These are phyloP conservation scores for Aspergillus sergii DNA, from an alignment of 2,329 filamentous ascomycete species.

Conservation along the genomic window DNA sequence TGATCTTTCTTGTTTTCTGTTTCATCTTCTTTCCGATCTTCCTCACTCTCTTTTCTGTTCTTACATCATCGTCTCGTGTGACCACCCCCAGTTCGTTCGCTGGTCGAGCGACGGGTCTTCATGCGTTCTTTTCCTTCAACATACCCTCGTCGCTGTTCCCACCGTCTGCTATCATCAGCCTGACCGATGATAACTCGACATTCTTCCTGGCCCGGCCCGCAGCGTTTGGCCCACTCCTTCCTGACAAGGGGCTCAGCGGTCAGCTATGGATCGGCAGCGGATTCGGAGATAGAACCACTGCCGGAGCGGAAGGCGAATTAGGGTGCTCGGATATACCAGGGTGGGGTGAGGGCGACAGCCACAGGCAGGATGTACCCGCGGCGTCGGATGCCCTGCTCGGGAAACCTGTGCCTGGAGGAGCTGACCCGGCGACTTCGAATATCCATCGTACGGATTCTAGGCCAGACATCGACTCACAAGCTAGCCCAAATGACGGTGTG, in stretches of 20 bases:
- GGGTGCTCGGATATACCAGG: conserved; percentile 94
- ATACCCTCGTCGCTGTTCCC: conserved; percentile 87
- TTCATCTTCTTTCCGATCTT: conserved; percentile 53
- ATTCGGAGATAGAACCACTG: conserved; percentile 70
- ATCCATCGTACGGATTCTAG: conserved; percentile 27
- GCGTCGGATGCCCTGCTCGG: conserved; percentile 22
- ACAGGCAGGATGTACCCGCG: conserved; percentile 27
- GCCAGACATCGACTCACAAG: conserved; percentile 23
- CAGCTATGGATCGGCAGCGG: conserved; percentile 92
- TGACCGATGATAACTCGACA: conserved; percentile 97
- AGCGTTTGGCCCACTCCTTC: conserved; percentile 83
- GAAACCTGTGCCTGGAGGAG: conserved; percentile 27
- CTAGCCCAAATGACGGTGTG: conserved; percentile 18
- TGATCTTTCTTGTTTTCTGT: conserved; percentile 49
- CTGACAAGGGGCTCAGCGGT: conserved; percentile 75
- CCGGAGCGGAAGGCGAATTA: conserved; percentile 74
- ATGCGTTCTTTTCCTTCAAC: conserved; percentile 69
- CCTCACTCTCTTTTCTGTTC: conserved; percentile 50
- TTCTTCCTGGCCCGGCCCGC: conserved; percentile 93
- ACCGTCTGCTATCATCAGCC: conserved; percentile 90
- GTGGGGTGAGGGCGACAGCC: conserved; percentile 67
- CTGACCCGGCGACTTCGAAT: conserved; percentile 22
- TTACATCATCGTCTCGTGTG: conserved; percentile 43
- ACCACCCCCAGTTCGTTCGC: conserved; percentile 40
- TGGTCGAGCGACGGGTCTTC: conserved; percentile 51